Evolutionary conservation across 108 stramenopile genomes (phyloP), one percentile per base, ranked within the genome.

Genomic region (Skeletonema costatum): DNA sequence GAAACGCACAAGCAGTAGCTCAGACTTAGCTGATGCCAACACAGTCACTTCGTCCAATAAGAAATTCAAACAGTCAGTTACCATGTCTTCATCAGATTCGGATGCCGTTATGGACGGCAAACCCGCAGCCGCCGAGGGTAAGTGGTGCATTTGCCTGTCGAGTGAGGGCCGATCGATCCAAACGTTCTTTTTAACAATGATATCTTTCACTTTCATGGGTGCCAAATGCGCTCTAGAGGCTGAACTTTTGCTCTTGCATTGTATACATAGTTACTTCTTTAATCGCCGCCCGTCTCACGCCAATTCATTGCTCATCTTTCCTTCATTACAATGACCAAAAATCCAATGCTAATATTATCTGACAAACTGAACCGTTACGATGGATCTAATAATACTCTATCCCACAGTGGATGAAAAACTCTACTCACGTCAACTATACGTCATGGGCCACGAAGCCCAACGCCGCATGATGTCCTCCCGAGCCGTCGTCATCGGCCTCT

Each of bases 371-470:
- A 21, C 6, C 19, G 25, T 25, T 1, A 17, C 10, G 25, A 51
- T 56, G 25, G 7, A 53, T 21, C 21, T 53, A 10, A 29, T 56
- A 25, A 53, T 53, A 56, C 29, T 25, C 7, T 29, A n/a, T 69
- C 12, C n/a, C 13, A 33, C 50, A 89, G 95, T 99, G 63, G 98
- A 99, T 79, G 98, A 99, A 76, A 95, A 95, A 70, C 82, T 98
- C 68, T 99, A 99, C 80, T 97, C 97, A 58, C 96, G 99, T 19
- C 99, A 99, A 86, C 96, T 99, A 30, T 99, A 99, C 76, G 98
- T 99, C n/a, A 97, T 98, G 96, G 99, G 99, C 48, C 97, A 97
- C 82, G 98, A 98, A 83, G 99, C 98, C 32, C 98, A 99, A 81
- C 87, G 91, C 41, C 92, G 95, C 32, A 96, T 99, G 98, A 95